These are phyloP conservation scores for Candida sp. DNA, from an alignment of 1,139 yeast species.

Conservation along the genomic window DNA sequence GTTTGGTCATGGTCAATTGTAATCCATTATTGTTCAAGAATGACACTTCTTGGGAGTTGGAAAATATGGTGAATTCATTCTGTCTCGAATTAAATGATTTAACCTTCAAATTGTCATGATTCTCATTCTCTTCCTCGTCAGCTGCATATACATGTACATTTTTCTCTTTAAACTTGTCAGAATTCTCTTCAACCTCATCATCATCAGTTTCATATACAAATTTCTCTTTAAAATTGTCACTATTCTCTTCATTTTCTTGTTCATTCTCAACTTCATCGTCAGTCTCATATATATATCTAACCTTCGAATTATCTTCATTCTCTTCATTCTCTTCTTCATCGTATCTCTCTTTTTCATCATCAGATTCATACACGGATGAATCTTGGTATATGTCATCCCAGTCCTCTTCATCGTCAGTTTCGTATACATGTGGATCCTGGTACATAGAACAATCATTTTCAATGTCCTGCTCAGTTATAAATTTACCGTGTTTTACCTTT, in stretches of 20 bases:
- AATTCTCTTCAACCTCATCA: no score
- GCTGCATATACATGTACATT: no score
- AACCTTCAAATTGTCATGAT: not conserved
- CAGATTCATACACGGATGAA: not conserved
- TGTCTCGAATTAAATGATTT: not conserved
- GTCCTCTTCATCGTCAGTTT: no score
- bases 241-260: no score
- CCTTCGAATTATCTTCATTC: not conserved
- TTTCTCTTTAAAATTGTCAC: no score
- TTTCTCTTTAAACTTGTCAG: no score
- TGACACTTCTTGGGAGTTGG: slow-evolving; percentile 5
- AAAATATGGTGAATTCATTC: not conserved
- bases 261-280: no score
- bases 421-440: no score
- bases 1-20: slow-evolving; percentile 17
- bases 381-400: no score
- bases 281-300: not conserved
- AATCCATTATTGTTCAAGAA: slow-evolving; percentile 11
- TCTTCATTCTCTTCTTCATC: not conserved
- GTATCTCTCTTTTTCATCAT: not conserved
- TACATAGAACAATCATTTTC: not conserved
- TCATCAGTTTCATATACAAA: no score
- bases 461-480: no score
- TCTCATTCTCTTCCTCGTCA: not conserved
- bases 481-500: no score